Conservation (phyloP, 169 alveolate species). For the Cryptosporidium ryanae region DNA sequence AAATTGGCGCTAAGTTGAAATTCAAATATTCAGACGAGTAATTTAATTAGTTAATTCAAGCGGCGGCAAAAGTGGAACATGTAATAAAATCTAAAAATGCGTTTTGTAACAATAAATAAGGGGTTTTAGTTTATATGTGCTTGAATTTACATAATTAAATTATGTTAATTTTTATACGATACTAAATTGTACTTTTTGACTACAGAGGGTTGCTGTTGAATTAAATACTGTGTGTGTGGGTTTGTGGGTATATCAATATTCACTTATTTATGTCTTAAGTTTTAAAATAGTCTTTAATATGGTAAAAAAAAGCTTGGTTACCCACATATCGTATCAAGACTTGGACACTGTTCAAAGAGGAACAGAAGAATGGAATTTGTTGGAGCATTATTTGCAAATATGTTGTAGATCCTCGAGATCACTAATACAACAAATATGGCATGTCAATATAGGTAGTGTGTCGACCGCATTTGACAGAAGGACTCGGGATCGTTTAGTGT, state of each 20-base stretch:
- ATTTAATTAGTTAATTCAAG: not conserved
- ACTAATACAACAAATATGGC: conserved; percentile 69
- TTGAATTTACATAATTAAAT: no score
- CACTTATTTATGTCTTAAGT: not conserved
- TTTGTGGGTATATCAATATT: not conserved
- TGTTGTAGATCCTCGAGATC: conserved; percentile 74
- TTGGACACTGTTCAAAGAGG: conserved; percentile 72
- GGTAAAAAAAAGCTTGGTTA: conserved; percentile 49
- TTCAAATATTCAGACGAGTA: no score
- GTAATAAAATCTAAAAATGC: conserved; percentile 5
- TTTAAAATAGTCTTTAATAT: not conserved
- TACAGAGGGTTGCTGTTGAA: no score
- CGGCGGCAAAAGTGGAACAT: conserved; percentile 1
- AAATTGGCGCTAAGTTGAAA: no score
- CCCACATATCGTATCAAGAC: conserved; percentile 62
- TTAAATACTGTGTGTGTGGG: no score
- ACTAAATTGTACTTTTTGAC: no score
- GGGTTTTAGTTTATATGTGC: no score
- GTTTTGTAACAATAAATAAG: not conserved
- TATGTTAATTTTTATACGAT: no score
- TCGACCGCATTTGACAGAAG: conserved; percentile 72
- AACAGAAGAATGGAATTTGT: conserved; percentile 67
- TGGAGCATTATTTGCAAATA: conserved; percentile 67
- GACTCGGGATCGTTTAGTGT: conserved; percentile 81
- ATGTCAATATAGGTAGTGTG: conserved; percentile 49